phyloP scores from a whole-genome alignment of 257 asterid species.

The Salvia rosmarinus region DNA sequence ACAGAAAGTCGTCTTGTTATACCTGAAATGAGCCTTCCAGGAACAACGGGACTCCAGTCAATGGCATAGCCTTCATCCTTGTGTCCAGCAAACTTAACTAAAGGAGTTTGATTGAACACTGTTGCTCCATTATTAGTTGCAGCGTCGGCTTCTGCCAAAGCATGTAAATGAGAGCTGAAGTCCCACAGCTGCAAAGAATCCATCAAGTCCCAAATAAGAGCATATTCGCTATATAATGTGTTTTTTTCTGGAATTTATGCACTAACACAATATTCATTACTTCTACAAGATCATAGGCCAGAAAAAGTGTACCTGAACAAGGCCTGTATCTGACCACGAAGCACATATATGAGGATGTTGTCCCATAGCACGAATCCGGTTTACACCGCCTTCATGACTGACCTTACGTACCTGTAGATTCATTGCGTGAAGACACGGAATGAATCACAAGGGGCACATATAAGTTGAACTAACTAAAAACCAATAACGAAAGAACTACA shows the following conservation, averaged over 20 bases:
- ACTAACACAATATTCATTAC: no score
- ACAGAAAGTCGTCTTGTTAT: conserved; percentile 8
- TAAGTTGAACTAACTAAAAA: conserved; percentile 1
- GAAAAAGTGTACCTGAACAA: conserved; percentile 67
- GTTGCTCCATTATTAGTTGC: conserved; percentile 52
- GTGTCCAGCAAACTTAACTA: conserved; percentile 75
- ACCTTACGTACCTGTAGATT: conserved; percentile 63
- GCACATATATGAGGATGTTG: conserved; percentile 92
- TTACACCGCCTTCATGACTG: conserved; percentile 77
- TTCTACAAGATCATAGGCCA: no score
- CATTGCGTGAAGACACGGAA: conserved; percentile 29
- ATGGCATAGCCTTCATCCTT: conserved; percentile 95
- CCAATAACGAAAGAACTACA: not conserved
- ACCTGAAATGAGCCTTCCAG: conserved; percentile 94
- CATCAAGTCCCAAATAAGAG: not conserved
- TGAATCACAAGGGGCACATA: not conserved
- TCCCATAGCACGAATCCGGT: conserved; percentile 90
- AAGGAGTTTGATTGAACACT: conserved; percentile 65
- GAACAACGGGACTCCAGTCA: conserved; percentile 92
- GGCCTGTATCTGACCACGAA: conserved; percentile 85
- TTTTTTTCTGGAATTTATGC: no score
- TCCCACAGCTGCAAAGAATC: conserved; percentile 82
- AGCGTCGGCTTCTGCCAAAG: conserved; percentile 62
- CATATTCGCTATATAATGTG: no score
- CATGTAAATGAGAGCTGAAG: conserved; percentile 72